A percentile compares a stretch with the other conserved stretches of the same genome.
phyloP scores from a whole-genome alignment of 345 rosid species.

The Bruguiera sexangula region DNA sequence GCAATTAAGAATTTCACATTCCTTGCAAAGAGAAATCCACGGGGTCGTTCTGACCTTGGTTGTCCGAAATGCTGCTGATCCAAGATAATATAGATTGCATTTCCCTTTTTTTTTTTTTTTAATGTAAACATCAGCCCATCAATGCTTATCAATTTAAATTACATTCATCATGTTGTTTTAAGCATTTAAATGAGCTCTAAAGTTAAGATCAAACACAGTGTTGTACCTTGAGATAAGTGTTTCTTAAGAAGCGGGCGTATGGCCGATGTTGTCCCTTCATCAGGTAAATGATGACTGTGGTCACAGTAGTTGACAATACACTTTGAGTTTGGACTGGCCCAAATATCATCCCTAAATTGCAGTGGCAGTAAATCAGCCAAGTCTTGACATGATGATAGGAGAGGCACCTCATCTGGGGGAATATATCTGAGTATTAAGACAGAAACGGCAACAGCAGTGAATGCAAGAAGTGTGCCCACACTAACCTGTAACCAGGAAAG shows the following conservation, averaged over 20 bases:
- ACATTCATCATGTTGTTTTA: too few species aligned
- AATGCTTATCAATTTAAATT: not conserved
- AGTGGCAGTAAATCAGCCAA: conserved; percentile 21
- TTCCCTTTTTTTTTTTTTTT: not conserved
- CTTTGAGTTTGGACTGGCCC: conserved; percentile 9
- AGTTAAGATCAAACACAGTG: not conserved
- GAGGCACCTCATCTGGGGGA: conserved; percentile 57
- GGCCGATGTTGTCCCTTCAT: conserved; percentile 28
- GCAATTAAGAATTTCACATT: not conserved
- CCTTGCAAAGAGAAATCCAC: not conserved
- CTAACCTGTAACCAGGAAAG: conserved; percentile 49
- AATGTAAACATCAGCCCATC: not conserved
- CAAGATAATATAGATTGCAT: too few species aligned
- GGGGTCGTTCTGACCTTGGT: not conserved
- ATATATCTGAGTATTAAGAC: conserved; percentile 62
- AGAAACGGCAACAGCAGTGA: conserved; percentile 59
- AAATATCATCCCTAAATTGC: conserved; percentile 10
- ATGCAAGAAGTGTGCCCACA: conserved; percentile 69
- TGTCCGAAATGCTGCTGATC: too few species aligned
- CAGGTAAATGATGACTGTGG: conserved; percentile 22
- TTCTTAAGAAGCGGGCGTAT: conserved; percentile 35
- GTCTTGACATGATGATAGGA: conserved; percentile 37
- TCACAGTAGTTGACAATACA: conserved; percentile 21
- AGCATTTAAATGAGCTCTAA: not conserved
- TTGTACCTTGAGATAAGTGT: conserved; percentile 37